Evolutionary conservation across 495 filamentous ascomycete genomes (phyloP), one percentile per base, ranked within the genome.

Genomic region (Annulohypoxylon moriforme): DNA sequence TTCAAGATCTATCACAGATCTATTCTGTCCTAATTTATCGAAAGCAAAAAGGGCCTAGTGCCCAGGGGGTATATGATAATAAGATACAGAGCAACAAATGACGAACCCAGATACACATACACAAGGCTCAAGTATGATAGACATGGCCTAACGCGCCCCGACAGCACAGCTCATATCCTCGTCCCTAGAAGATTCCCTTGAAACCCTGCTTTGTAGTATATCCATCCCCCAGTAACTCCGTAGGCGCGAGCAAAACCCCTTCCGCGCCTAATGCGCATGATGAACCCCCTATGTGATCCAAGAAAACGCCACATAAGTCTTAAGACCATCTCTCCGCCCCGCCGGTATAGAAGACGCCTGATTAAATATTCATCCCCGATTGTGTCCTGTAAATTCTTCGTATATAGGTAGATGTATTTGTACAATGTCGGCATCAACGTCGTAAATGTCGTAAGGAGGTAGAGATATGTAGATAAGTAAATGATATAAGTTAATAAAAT

Each of bases 371-470:
- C 59, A 52, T 20, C 44, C 59, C 4, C 50, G 20, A 53, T 66
- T 33, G 53, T 60, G 31, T 67, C 34, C 34, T 63, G 22, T 71
- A 60, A 20, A 66, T 29, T 65, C 44, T 60, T 60, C 47, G 58
- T 74, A 69, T 73, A 60, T 62, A 68, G 25, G 56, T 62, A 68
- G 25, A 52, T 60, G 52, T 67, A 64, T 66, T 68, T 34, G 33
- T 73, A 78, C 67, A 76, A 25, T 65, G 13, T 44, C 47, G 56
- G 62, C 57, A 55, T 74, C 36, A 47, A 68, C 40, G 60, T 68
- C 73, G 63, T 77, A 66, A 69, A 64, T 60, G 33, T 76, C 67
- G 44, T 71, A 29, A 68, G 44, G 36, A 53, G 29, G 52, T 63
- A 57, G 0, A 22, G 49, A 44, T 42, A 47, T 36, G 4, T 44